phyloP scores from a whole-genome alignment of 495 filamentous ascomycete species.

The Podospora bellae-mahoneyi region DNA sequence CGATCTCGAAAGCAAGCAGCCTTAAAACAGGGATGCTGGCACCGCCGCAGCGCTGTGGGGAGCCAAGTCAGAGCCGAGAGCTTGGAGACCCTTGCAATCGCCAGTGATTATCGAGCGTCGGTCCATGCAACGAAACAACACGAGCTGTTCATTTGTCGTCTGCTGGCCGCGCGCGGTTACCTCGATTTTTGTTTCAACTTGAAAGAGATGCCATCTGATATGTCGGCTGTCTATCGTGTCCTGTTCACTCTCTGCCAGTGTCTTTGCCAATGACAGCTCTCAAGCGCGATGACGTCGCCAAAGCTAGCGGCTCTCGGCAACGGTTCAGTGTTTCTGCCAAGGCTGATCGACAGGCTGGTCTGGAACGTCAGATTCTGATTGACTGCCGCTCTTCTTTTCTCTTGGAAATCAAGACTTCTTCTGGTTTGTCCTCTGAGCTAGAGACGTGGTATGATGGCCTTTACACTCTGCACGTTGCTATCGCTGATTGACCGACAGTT shows the following conservation, averaged over 20 bases:
- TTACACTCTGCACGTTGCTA: background rate
- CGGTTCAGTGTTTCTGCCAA: conserved; percentile 4
- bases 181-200: conserved; percentile 3
- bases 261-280: background rate
- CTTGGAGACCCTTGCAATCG: conserved; percentile 11
- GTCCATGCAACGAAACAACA: conserved; percentile 5
- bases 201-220: background rate
- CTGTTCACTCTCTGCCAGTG: background rate
- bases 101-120: conserved; percentile 6
- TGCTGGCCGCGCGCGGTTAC: background rate
- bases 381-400: conserved; percentile 4
- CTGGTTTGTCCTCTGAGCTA: too few relatives aligned
- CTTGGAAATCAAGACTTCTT: background rate
- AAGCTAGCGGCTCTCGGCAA: conserved; percentile 10
- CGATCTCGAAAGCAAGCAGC: background rate
- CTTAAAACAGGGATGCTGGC: conserved; percentile 15
- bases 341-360: conserved; percentile 10
- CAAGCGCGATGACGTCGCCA: conserved; percentile 8
- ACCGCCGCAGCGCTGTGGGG: conserved; percentile 21
- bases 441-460: too few relatives aligned
- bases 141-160: background rate
- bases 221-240: too few relatives aligned
- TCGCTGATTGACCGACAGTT: background rate
- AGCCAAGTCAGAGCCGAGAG: background rate
- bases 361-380: background rate